A percentile compares a stretch with the other conserved stretches of the same genome.
phyloP scores from a whole-genome alignment of 108 stramenopile genomes.

The Nitzschia putrida region DNA sequence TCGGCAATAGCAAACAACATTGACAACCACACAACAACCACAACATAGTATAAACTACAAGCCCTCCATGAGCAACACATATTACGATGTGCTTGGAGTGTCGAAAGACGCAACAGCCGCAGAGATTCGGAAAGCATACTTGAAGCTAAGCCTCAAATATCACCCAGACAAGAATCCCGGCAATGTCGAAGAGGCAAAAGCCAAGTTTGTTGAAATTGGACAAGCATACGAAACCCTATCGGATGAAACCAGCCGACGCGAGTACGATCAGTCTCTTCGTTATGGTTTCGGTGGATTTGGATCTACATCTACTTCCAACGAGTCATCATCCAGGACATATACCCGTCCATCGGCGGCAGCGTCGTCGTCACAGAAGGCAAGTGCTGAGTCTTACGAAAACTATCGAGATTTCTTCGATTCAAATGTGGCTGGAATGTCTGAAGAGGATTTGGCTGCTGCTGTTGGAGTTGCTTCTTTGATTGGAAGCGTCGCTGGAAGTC shows the following conservation, averaged over 20 bases:
- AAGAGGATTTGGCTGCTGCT: constrained; percentile 64
- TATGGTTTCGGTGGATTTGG: background rate
- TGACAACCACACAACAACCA: too few species aligned
- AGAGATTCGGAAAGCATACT: constrained; percentile 76
- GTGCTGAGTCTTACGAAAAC: constrained; percentile 36
- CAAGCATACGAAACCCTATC: constrained; percentile 77
- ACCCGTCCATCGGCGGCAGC: too few species aligned
- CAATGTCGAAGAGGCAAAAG: constrained; percentile 56
- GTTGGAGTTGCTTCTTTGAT: constrained; percentile 58
- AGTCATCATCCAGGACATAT: background rate
- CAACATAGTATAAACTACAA: too few species aligned
- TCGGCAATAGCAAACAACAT: too few species aligned
- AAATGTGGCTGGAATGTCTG: constrained; percentile 66
- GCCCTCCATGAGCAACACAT: background rate
- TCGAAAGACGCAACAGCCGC: constrained; percentile 39
- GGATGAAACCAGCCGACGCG: constrained; percentile 51
- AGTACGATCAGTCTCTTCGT: constrained; percentile 63
- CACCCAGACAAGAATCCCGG: constrained; percentile 83
- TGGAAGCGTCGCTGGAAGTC: constrained; percentile 57
- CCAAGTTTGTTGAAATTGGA: constrained; percentile 77
- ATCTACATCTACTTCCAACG: background rate
- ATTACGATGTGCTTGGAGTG: constrained; percentile 75
- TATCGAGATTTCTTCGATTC: constrained; percentile 68
- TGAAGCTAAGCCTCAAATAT: constrained; percentile 54
- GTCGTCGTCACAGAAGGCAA: constrained; percentile 1